These are phyloP conservation scores for Scedosporium boydii DNA, from an alignment of 2,329 filamentous ascomycete genomes.

Conservation along the genomic window DNA sequence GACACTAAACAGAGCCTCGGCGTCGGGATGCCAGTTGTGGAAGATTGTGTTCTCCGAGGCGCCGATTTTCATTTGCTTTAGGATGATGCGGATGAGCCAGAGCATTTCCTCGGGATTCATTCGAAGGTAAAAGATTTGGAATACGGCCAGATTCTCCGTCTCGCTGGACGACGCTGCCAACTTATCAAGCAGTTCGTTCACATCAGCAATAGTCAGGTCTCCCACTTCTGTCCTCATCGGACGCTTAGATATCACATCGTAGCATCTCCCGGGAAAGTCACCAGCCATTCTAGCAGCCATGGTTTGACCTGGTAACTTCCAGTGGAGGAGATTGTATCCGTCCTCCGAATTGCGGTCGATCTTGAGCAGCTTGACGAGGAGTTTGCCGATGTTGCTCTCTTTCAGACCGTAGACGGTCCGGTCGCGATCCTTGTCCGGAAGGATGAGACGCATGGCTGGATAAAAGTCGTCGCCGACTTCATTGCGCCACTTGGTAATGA, in stretches of 20 bases:
- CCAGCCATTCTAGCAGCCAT: conserved; percentile 60
- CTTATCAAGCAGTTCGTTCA: conserved; percentile 76
- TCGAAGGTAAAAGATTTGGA: conserved; percentile 72
- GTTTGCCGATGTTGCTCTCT: conserved; percentile 79
- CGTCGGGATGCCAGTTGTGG: conserved; percentile 72
- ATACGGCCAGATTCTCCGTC: conserved; percentile 71
- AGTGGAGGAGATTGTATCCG: conserved; percentile 74
- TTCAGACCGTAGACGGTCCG: conserved; percentile 90
- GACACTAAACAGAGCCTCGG: conserved; percentile 72
- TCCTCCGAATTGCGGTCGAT: conserved; percentile 88
- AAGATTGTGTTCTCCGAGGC: conserved; percentile 86
- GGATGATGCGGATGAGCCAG: conserved; percentile 90
- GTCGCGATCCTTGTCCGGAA: conserved; percentile 88
- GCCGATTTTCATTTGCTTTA: conserved; percentile 64
- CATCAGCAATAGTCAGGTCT: conserved; percentile 76
- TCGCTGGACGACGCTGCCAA: conserved; percentile 69
- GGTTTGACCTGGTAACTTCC: conserved; percentile 76
- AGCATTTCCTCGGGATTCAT: conserved; percentile 93
- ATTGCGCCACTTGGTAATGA: conserved; percentile 77
- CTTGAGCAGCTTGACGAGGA: conserved; percentile 86
- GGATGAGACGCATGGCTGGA: conserved; percentile 80
- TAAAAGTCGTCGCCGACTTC: conserved; percentile 91
- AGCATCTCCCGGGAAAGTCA: conserved; percentile 86
- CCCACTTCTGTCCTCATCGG: conserved; percentile 66
- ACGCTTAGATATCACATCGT: conserved; percentile 75